A percentile compares a stretch with the other conserved stretches of the same genome.
Evolutionary conservation across 441 rosid genomes (phyloP).

Genomic region (Metrosideros polymorpha): DNA sequence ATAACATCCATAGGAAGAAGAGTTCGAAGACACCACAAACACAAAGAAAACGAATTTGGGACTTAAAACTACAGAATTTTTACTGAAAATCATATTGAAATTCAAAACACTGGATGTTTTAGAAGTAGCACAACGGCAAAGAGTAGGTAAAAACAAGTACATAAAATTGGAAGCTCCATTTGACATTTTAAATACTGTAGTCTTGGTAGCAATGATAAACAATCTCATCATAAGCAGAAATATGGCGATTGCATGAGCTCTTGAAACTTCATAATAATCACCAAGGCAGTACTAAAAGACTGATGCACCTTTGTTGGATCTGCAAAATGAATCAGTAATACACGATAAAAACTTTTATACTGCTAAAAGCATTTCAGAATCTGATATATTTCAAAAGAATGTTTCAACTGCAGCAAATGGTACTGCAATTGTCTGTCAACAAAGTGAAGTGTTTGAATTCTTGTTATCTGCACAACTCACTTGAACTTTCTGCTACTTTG

Average conservation of each 20-base stretch:
- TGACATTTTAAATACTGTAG: not conserved
- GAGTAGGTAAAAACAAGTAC: not conserved
- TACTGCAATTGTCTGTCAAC: not conserved
- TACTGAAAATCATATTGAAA: not conserved
- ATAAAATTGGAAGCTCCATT: not conserved
- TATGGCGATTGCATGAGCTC: slow-evolving; percentile 4
- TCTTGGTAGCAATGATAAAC: slow-evolving; percentile 2
- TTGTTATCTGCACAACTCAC: not conserved
- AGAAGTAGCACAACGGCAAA: not conserved
- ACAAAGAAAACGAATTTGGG: not conserved
- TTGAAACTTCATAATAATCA: slow-evolving; percentile 5
- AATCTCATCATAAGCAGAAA: not conserved
- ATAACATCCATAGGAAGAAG: not conserved
- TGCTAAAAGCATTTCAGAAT: not conserved
- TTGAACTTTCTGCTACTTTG: not conserved
- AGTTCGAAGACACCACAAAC: not conserved
- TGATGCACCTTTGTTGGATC: not conserved
- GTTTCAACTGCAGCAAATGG: not conserved
- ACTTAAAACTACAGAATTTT: not conserved
- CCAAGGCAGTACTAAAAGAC: slow-evolving; percentile 5
- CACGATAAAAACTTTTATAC: not conserved
- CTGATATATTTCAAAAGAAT: not conserved
- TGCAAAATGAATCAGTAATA: slow-evolving; percentile 1
- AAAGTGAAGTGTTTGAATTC: not conserved
- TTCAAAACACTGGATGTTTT: not conserved